Conservation (phyloP, 108 stramenopile genomes). For the Thalassiosira profunda region DNA sequence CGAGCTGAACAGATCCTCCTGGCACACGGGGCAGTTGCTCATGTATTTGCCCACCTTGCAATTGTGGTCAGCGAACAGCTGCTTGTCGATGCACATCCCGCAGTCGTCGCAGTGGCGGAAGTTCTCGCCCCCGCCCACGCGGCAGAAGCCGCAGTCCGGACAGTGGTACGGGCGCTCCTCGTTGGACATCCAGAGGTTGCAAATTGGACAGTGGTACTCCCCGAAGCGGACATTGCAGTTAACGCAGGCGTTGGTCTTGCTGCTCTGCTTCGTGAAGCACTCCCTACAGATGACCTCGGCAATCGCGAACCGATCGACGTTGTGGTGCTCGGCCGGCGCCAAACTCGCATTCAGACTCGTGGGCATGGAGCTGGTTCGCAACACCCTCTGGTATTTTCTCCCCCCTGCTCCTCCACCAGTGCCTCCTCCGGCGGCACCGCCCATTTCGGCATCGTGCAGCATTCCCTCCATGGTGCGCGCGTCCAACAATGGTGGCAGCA, state of each 20-base stretch:
- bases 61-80: conserved; percentile 77
- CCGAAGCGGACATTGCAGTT: conserved; percentile 83
- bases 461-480: not conserved
- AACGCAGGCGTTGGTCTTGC: conserved; percentile 73
- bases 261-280: conserved; percentile 75
- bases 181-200: conserved; percentile 91
- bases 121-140: conserved; percentile 85
- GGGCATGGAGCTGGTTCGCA: conserved; percentile 43
- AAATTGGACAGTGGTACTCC: conserved; percentile 86
- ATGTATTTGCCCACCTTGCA: conserved; percentile 92
- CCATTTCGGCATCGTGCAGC: not conserved
- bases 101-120: conserved; percentile 91
- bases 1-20: conserved; percentile 87
- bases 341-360: conserved; percentile 19
- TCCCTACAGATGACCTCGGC: conserved; percentile 80
- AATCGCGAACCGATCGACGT: conserved; percentile 79
- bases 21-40: conserved; percentile 90
- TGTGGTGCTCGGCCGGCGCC: conserved; percentile 71
- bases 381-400: conserved; percentile 26
- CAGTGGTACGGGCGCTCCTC: conserved; percentile 90
- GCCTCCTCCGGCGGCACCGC: not conserved
- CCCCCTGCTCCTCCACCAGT: not conserved
- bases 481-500: conserved; percentile 38
- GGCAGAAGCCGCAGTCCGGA: conserved; percentile 86
- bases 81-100: conserved; percentile 90